Conservation (phyloP, 129 eudicot species). For the Flaveria linearis region DNA sequence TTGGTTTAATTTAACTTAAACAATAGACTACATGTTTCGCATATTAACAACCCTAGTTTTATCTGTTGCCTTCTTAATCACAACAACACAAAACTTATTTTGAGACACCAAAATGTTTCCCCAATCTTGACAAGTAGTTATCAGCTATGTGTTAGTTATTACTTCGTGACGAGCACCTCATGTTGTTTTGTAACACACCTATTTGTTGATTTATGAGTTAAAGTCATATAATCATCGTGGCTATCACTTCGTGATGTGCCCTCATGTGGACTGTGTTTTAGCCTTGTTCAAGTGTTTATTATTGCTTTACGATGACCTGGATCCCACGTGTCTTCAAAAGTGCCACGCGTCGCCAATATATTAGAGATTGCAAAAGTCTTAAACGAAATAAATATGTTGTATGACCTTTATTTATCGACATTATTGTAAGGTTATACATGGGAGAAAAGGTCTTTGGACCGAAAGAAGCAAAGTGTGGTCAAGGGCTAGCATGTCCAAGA, state of each 20-base stretch:
- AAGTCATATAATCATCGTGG: not conserved
- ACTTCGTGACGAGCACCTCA: not conserved
- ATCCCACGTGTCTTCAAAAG: no score
- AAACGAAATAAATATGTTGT: no score
- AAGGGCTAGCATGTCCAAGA: conserved; percentile 6
- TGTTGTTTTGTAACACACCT: not conserved
- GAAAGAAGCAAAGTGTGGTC: not conserved
- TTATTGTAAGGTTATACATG: not conserved
- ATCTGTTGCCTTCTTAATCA: not conserved
- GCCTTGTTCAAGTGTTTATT: not conserved
- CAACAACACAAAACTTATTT: not conserved
- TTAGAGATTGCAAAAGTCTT: conserved; percentile 2
- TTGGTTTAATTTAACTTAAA: not conserved
- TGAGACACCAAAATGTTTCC: not conserved
- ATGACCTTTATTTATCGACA: not conserved
- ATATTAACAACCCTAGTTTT: not conserved
- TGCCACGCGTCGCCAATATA: not conserved
- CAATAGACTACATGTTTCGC: not conserved
- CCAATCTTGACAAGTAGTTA: not conserved
- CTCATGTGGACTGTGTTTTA: not conserved
- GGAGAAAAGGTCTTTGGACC: not conserved
- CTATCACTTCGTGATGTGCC: not conserved
- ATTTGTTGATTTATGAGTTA: not conserved
- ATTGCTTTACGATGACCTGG: not conserved
- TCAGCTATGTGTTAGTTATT: not conserved